Base-by-base conservation (phyloP, 1,284 basidiomycete species). In the Stereum hirsutum region DNA sequence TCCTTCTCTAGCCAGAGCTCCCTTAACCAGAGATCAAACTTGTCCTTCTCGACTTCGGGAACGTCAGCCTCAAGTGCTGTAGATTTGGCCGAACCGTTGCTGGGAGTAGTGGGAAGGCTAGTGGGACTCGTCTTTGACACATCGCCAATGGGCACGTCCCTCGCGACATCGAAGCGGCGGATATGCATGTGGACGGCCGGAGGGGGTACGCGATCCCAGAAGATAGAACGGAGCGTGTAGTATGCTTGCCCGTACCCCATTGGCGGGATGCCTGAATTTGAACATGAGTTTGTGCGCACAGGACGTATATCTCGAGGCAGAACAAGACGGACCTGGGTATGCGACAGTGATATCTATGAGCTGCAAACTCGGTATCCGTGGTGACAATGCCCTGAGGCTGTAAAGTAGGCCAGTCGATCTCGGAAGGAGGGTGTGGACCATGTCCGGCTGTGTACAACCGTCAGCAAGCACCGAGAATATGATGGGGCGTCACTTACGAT, bases 321-420 rank as follows among this genome's bases (percentile, higher is more conserved):
- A 20, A 20, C 12, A 36, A 8, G 11, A 41, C 37, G 23, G 59
- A 69, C 92, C 93, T 43, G 93, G 91, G 62, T 97, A 97, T 15
- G 86, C 77, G 49, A 94, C 74, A 0, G 94, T 96, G 35, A 93
- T 66, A 57, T 95, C 92, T n/a, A 97, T 68, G 15, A 99, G 64
- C 53, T 83, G 76, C 48, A 98, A 68, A 46, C 75, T 74, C 17
- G 84, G 82, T 33, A 95, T 74, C 41, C 84, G 75, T 15, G 88
- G 82, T 7, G 80, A 70, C 7, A 98, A 73, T 0, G 89, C 84
- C 21, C 90, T 76, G 28, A 97, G 65, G 49, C 83, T 89, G 59
- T 89, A 91, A 48, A 88, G 81, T 41, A 97, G 66, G 1, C 95
- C 95, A 0, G 91, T 96, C 21, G 92, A 89, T 38, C 94, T 77